phyloP scores from a whole-genome alignment of 1,284 basidiomycete genomes.

The Sanghuangporus weigelae region DNA sequence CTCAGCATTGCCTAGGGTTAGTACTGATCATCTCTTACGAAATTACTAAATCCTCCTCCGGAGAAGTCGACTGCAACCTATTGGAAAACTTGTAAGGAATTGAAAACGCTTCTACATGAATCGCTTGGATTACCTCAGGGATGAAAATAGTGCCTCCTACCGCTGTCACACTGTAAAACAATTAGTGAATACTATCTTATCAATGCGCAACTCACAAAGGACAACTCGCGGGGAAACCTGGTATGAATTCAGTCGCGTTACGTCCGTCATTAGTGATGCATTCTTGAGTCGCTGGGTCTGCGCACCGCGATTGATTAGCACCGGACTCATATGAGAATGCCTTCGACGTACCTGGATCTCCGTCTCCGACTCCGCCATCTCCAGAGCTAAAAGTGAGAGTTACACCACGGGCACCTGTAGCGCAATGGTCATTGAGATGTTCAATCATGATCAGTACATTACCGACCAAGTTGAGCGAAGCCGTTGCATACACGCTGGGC shows the following conservation, averaged over 20 bases:
- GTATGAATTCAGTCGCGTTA: conserved; percentile 51
- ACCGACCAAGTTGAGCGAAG: conserved; percentile 55
- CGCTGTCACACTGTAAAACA: conserved; percentile 33
- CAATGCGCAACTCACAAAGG: conserved; percentile 31
- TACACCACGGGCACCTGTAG: conserved; percentile 54
- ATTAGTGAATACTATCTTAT: background rate
- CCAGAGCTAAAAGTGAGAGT: conserved; percentile 61
- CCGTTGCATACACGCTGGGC: conserved; percentile 56
- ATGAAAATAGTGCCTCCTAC: conserved; percentile 56
- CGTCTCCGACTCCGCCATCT: conserved; percentile 67
- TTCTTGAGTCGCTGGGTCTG: conserved; percentile 39
- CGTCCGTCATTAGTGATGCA: conserved; percentile 59
- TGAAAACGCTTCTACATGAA: background rate
- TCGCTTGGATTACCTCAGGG: conserved; percentile 35
- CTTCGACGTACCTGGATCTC: conserved; percentile 25
- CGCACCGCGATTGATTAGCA: conserved; percentile 10
- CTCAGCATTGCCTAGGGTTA: background rate
- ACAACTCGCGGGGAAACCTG: conserved; percentile 53
- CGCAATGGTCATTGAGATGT: conserved; percentile 7
- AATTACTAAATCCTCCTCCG: conserved; percentile 66
- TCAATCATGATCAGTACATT: conserved; percentile 5
- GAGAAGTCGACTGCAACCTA: conserved; percentile 45
- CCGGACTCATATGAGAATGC: background rate
- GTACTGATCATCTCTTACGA: conserved; percentile 30
- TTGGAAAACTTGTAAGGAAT: background rate